Evolutionary conservation across 2,329 filamentous ascomycete genomes (phyloP).

Genomic region (Bipolaris gigantea): DNA sequence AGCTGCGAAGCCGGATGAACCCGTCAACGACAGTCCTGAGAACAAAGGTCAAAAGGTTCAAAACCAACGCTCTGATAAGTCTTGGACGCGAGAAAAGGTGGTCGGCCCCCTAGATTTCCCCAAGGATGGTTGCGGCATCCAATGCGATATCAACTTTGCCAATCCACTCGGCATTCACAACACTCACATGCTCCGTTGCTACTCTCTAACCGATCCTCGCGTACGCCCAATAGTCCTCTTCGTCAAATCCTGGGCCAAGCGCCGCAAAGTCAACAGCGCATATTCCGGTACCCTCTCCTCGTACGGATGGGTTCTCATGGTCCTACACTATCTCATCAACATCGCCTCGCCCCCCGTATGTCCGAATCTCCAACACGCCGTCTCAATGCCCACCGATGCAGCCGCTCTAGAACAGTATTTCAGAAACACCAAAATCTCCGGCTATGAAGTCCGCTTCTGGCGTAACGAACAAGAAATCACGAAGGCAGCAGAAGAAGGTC

Average conservation of each 20-base stretch:
- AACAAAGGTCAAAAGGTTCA: slow-evolving; percentile 15
- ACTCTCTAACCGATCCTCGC: slow-evolving; percentile 75
- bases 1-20: slow-evolving; percentile 3
- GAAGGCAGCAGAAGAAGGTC: slow-evolving; percentile 58
- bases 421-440: slow-evolving; percentile 57
- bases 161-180: slow-evolving; percentile 83
- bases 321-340: slow-evolving; percentile 87
- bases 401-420: slow-evolving; percentile 43
- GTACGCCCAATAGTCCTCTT: slow-evolving; percentile 80
- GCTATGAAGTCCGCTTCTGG: slow-evolving; percentile 76
- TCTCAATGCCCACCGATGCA: slow-evolving; percentile 30
- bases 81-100: slow-evolving; percentile 52
- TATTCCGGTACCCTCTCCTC: slow-evolving; percentile 85
- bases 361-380: slow-evolving; percentile 73
- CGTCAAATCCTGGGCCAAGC: slow-evolving; percentile 88
- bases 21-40: slow-evolving; percentile 9
- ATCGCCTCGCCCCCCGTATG: slow-evolving; percentile 77
- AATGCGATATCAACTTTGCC: slow-evolving; percentile 91
- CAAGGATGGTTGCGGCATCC: slow-evolving; percentile 74
- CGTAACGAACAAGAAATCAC: slow-evolving; percentile 71
- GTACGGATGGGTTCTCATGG: slow-evolving; percentile 91
- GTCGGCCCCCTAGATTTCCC: slow-evolving; percentile 71
- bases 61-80: slow-evolving; percentile 29
- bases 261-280: slow-evolving; percentile 80
- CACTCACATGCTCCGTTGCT: slow-evolving; percentile 78